Evolutionary conservation across 805 yeast genomes (phyloP).

Genomic region (Torulaspora indica): DNA sequence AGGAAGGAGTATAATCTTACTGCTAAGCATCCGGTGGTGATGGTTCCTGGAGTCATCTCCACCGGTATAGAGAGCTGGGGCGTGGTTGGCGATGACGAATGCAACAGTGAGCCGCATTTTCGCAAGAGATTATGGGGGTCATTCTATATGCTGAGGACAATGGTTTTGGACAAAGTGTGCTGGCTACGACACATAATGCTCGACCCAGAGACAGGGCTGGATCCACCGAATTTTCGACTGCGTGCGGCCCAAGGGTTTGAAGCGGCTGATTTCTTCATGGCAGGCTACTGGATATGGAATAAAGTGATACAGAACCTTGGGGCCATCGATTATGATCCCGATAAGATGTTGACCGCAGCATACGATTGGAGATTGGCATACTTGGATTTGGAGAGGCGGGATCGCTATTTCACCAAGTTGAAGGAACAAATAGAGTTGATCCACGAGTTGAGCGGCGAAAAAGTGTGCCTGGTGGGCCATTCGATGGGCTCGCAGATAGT

Average conservation of each 20-base stretch:
- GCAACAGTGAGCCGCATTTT: slow-evolving; percentile 81
- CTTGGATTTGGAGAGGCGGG: slow-evolving; percentile 81
- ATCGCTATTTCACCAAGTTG: slow-evolving; percentile 74
- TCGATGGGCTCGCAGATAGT: slow-evolving; percentile 95
- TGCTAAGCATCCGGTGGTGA: slow-evolving; percentile 71
- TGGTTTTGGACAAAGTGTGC: slow-evolving; percentile 86
- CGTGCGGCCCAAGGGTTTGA: slow-evolving; percentile 96
- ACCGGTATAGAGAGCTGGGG: slow-evolving; percentile 97
- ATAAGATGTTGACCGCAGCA: slow-evolving; percentile 83
- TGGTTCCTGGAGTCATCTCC: slow-evolving; percentile 95
- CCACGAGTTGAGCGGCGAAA: slow-evolving; percentile 50
- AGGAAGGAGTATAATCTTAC: slow-evolving; percentile 45
- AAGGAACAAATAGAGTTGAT: slow-evolving; percentile 67
- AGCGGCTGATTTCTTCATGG: slow-evolving; percentile 92
- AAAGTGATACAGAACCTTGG: slow-evolving; percentile 91
- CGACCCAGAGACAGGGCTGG: slow-evolving; percentile 87
- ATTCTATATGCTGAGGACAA: slow-evolving; percentile 86
- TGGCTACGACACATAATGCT: slow-evolving; percentile 91
- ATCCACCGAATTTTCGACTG: slow-evolving; percentile 74
- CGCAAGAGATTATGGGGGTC: slow-evolving; percentile 96
- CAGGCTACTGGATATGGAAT: slow-evolving; percentile 99
- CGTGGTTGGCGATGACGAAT: slow-evolving; percentile 63
- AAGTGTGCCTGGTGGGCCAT: slow-evolving; percentile 78
- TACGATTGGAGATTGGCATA: slow-evolving; percentile 96
- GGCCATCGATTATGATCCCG: slow-evolving; percentile 89